Evolutionary conservation across 78 protist species (phyloP).

Genomic region (Bodo saltans): DNA sequence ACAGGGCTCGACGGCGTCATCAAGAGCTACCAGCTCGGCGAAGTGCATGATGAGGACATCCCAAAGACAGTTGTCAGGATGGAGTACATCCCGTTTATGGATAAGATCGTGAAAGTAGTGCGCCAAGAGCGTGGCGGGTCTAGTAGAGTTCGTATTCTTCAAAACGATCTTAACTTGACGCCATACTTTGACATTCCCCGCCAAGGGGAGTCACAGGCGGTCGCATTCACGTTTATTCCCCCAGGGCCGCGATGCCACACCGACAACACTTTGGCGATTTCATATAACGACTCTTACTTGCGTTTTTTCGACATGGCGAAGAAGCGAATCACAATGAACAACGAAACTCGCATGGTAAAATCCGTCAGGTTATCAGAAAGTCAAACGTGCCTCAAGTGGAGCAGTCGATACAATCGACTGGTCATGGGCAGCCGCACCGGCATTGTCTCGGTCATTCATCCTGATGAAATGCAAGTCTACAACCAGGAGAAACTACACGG

Average conservation of each 20-base stretch:
- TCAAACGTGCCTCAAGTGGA: background rate
- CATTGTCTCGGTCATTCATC: background rate
- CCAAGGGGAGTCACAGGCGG: no score
- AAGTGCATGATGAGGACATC: background rate
- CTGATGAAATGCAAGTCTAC: no score
- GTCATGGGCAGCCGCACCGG: slow-evolving; percentile 16
- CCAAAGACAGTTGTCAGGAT: background rate
- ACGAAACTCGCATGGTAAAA: background rate
- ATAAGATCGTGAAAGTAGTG: slow-evolving; percentile 9
- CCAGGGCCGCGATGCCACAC: no score
- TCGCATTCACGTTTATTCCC: no score
- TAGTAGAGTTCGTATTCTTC: background rate
- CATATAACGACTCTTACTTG: background rate
- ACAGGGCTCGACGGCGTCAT: background rate
- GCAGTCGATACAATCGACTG: background rate
- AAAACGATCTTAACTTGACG: background rate
- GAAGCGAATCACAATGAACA: background rate
- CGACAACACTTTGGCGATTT: background rate
- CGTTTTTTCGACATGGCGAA: background rate
- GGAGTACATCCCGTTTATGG: background rate
- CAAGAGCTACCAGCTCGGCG: background rate
- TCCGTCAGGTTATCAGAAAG: background rate
- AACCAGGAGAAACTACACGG: no score
- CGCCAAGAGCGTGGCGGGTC: no score
- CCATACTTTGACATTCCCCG: no score